phyloP scores from a whole-genome alignment of 2,329 filamentous ascomycete species.

The Fonsecaea nubica region DNA sequence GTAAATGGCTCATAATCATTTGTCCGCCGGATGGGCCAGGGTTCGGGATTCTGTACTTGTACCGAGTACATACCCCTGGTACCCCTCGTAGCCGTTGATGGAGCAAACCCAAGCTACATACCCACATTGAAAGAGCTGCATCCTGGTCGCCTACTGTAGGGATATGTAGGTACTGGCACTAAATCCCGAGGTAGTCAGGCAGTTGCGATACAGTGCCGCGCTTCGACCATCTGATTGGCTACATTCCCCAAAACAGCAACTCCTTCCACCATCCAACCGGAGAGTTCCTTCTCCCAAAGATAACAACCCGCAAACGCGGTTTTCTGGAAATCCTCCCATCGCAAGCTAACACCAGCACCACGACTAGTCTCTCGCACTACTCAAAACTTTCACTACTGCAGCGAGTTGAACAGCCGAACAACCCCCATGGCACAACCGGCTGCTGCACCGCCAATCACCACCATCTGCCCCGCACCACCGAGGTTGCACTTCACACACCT shows the following conservation, averaged over 20 bases:
- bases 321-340: slow-evolving; percentile 8
- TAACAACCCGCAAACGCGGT: background rate
- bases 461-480: slow-evolving; percentile 66
- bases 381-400: background rate
- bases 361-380: background rate
- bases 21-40: background rate
- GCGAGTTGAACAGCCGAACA: slow-evolving; percentile 28
- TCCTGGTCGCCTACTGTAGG: background rate
- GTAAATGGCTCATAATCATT: background rate
- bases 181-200: background rate
- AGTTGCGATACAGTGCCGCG: background rate
- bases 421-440: slow-evolving; percentile 71
- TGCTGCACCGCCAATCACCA: slow-evolving; percentile 68
- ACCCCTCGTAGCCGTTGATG: no score
- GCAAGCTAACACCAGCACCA: background rate
- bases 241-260: background rate
- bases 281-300: background rate
- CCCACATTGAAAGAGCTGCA: background rate
- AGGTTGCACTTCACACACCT: slow-evolving; percentile 17
- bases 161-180: no score
- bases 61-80: no score
- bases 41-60: background rate
- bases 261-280: background rate
- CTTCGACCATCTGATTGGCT: background rate
- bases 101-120: no score